Evolutionary conservation across 768 basidiomycete species (phyloP).

Genomic region (Russula vinacea): DNA sequence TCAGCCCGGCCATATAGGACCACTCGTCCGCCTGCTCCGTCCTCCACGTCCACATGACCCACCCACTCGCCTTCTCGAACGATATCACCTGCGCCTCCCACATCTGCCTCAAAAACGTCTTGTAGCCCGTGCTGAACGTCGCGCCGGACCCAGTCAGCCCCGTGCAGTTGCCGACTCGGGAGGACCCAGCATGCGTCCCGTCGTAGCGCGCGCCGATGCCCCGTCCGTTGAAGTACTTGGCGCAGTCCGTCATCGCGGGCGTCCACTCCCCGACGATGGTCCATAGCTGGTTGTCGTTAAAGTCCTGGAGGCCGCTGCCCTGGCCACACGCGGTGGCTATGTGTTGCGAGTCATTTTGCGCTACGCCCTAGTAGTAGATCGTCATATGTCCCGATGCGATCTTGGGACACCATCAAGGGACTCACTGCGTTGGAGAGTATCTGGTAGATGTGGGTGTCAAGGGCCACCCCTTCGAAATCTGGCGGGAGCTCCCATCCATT

Average conservation of each 20-base stretch:
- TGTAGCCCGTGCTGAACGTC: conserved; percentile 71
- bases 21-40: conserved; percentile 82
- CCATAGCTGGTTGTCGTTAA: conserved; percentile 57
- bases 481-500: conserved; percentile 54
- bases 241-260: conserved; percentile 71
- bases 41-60: conserved; percentile 87
- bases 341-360: conserved; percentile 51
- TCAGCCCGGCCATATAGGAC: conserved; percentile 80
- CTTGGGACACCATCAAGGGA: neutral
- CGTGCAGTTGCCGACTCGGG: conserved; percentile 66
- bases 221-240: conserved; percentile 80
- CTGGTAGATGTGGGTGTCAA: conserved; percentile 81
- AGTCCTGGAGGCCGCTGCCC: conserved; percentile 46
- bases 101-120: conserved; percentile 73
- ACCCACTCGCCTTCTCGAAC: conserved; percentile 65
- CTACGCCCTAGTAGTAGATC: conserved; percentile 42
- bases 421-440: conserved; percentile 58
- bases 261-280: conserved; percentile 87
- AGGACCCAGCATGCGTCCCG: conserved; percentile 58
- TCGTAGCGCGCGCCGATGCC: conserved; percentile 61
- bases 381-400: neutral
- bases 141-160: conserved; percentile 71
- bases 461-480: conserved; percentile 60
- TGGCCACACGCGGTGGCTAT: conserved; percentile 56
- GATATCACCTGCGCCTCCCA: conserved; percentile 75